These are phyloP conservation scores for Rhodotorula toruloides DNA, from an alignment of 768 basidiomycete species.

Conservation along the genomic window DNA sequence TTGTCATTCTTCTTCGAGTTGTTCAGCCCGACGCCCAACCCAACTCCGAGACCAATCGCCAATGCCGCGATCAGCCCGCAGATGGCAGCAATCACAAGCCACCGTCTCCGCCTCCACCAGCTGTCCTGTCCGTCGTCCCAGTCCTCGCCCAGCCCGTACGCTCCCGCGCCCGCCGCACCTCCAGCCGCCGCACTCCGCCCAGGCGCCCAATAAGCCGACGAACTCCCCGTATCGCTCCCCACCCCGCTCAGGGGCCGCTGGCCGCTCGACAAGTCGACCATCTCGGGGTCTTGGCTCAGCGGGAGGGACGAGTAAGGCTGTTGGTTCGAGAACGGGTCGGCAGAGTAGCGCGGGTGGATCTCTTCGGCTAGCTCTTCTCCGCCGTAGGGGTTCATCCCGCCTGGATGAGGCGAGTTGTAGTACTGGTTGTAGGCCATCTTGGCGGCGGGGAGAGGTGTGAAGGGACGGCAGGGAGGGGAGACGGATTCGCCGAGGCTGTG, in stretches of 20 bases:
- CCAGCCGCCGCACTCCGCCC: slow-evolving; percentile 5
- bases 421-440: slow-evolving; percentile 18
- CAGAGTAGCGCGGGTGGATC: background rate
- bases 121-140: slow-evolving; percentile 12
- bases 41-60: slow-evolving; percentile 25
- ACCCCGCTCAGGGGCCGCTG: background rate
- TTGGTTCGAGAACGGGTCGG: background rate
- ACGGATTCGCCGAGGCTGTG: too few relatives aligned
- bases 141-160: background rate
- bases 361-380: background rate
- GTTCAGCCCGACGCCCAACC: slow-evolving; percentile 27
- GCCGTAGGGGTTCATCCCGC: background rate
- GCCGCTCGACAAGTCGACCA: slow-evolving; percentile 7
- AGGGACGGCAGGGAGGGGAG: background rate
- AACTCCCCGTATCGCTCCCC: background rate
- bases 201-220: slow-evolving; percentile 27
- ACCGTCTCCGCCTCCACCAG: background rate
- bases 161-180: slow-evolving; percentile 9
- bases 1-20: slow-evolving; percentile 8
- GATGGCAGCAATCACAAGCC: slow-evolving; percentile 11
- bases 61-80: slow-evolving; percentile 11
- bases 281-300: slow-evolving; percentile 13
- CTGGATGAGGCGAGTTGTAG: background rate
- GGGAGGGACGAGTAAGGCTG: slow-evolving; percentile 17
- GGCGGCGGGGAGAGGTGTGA: too few relatives aligned